Evolutionary conservation across 108 stramenopile species (phyloP).

Genomic region (Skeletonema potamos): DNA sequence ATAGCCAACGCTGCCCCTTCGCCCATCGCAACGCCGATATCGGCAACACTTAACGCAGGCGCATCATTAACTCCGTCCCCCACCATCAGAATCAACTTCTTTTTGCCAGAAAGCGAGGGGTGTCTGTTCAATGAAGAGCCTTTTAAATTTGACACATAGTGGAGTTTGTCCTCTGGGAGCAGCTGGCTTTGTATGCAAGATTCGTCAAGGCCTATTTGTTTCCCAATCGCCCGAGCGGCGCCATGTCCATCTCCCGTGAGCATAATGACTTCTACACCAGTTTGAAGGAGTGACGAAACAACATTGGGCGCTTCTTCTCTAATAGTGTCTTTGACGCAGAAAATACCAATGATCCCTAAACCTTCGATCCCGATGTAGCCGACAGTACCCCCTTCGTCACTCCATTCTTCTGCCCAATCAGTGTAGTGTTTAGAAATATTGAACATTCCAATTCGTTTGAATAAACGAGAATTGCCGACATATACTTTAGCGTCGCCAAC

Average conservation of each 20-base stretch:
- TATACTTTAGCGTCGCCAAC: slow-evolving; percentile 59
- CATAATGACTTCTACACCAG: slow-evolving; percentile 86
- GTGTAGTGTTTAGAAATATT: slow-evolving; percentile 30
- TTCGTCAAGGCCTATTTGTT: slow-evolving; percentile 65
- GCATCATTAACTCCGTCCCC: slow-evolving; percentile 98
- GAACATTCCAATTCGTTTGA: slow-evolving; percentile 66
- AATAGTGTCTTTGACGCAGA: slow-evolving; percentile 74
- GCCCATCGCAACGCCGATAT: slow-evolving; percentile 98
- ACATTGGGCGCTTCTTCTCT: slow-evolving; percentile 69
- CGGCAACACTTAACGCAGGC: slow-evolving; percentile 88
- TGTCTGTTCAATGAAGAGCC: slow-evolving; percentile 18
- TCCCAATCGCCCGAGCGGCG: slow-evolving; percentile 88
- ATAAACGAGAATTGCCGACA: slow-evolving; percentile 79
- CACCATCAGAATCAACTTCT: slow-evolving; percentile 51
- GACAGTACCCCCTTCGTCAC: slow-evolving; percentile 67
- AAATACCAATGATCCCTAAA: slow-evolving; percentile 75
- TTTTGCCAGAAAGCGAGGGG: slow-evolving; percentile 10
- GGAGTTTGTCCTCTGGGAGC: slow-evolving; percentile 84
- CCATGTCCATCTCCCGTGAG: slow-evolving; percentile 96
- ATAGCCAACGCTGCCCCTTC: slow-evolving; percentile 95
- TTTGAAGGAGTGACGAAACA: slow-evolving; percentile 48
- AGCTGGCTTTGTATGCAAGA: slow-evolving; percentile 60
- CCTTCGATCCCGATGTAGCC: slow-evolving; percentile 82
- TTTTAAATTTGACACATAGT: slow-evolving; percentile 61
- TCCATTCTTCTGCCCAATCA: slow-evolving; percentile 53